These are phyloP conservation scores for Neurospora africana DNA, from an alignment of 495 filamentous ascomycete species.

Conservation along the genomic window DNA sequence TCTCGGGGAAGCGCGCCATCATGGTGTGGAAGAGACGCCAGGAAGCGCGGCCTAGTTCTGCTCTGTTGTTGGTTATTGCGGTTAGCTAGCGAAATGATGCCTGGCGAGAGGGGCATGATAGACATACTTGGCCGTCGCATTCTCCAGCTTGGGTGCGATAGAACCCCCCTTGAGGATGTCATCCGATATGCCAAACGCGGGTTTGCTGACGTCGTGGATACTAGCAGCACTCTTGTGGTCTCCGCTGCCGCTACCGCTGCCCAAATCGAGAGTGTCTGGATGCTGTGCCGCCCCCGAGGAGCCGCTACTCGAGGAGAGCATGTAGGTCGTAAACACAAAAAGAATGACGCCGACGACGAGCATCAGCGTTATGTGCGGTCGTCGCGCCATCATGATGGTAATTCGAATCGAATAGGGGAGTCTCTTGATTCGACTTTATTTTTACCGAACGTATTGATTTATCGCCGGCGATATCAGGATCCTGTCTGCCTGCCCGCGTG, in stretches of 20 bases:
- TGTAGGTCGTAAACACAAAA: conserved; percentile 28
- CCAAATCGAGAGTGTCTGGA: neutral
- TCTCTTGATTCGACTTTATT: neutral
- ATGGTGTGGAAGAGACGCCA: conserved; percentile 96
- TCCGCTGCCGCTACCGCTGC: conserved; percentile 4
- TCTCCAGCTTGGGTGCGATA: conserved; percentile 83
- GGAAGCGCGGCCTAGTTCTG: conserved; percentile 75
- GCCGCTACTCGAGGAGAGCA: conserved; percentile 18
- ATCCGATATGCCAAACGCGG: conserved; percentile 18
- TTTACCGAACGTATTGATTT: neutral
- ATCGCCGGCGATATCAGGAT: neutral
- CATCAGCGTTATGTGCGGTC: conserved; percentile 31
- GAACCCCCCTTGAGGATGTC: conserved; percentile 59
- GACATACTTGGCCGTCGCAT: conserved; percentile 74
- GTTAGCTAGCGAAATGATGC: conserved; percentile 9
- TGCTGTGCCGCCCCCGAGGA: conserved; percentile 3
- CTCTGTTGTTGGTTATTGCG: conserved; percentile 38
- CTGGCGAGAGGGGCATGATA: neutral
- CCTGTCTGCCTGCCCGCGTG: neutral
- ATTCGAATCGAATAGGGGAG: neutral
- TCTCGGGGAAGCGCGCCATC: conserved; percentile 84
- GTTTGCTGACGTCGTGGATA: conserved; percentile 4
- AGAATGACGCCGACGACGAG: conserved; percentile 22
- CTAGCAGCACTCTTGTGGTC: neutral
- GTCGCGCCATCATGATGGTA: conserved; percentile 29